Evolutionary conservation across 2,329 filamentous ascomycete species (phyloP), one percentile per base, ranked within the genome.

Genomic region (Penicillium sp.): DNA sequence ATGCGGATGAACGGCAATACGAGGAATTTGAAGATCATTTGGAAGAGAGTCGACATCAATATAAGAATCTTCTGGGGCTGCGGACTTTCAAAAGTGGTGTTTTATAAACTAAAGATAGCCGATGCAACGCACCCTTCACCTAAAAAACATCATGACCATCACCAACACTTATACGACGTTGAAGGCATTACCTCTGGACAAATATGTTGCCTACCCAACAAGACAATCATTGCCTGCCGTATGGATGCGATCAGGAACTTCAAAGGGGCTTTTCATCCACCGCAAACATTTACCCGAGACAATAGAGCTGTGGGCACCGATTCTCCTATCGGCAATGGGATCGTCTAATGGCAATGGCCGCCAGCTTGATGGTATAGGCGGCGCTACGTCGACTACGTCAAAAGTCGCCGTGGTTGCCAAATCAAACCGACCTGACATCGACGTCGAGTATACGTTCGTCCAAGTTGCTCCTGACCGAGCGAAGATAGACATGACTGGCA

Each of bases 381-480:
- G 82, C 0, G 85, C 85, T 12, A 76, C 85, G 34, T 86, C 84
- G 3, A 84, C 81, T 15, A 81, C 86, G 3, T 86, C 82, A 49
- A 90, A 90, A 67, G 76, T 89, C 21, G 86, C 85, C 64, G 74
- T 90, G 1, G 74, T 90, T 9, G 78, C 78, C 4, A 75, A 74
- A 2, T 78, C 81, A 1, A 58, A 67, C 3, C 69, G 74, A 5
- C 53, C 70, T 0, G 42, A 47, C 18, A 76, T 77, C 0, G 82
- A 88, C 60, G 76, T 88, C 12, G 82, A 87, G 51, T 89, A 85
- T 66, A 89, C 85, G 0, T 89, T 89, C 65, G 80, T 85, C 2
- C 83, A 85, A 46, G 75, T 89, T 4, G 85, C 85, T 8, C 80
- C 88, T 39, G 79, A 79, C 49, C 77, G 85, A 57, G 73, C 76